phyloP scores from a whole-genome alignment of 2,329 filamentous ascomycete species.

The Byssoonygena ceratinophila region DNA sequence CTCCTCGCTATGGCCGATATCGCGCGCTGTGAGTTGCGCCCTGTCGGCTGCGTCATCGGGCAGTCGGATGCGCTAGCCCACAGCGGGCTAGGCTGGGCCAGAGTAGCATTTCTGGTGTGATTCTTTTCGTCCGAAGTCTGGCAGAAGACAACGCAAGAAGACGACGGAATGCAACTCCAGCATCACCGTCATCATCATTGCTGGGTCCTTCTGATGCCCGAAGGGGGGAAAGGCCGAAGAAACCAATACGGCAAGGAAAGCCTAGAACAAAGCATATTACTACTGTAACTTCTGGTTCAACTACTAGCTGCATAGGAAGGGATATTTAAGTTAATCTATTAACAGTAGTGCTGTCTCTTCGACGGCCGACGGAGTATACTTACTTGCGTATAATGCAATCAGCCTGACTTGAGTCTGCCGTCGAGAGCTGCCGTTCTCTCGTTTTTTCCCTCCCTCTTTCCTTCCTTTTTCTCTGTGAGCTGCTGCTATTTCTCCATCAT shows the following conservation, averaged over 20 bases:
- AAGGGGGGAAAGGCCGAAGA: neutral
- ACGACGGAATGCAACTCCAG: neutral
- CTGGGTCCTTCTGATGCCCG: neutral
- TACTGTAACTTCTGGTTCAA: neutral
- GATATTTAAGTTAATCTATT: no score
- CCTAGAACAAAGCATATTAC: neutral
- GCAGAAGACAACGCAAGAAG: neutral
- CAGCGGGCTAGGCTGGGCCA: neutral
- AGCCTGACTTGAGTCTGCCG: neutral
- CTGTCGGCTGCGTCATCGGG: neutral
- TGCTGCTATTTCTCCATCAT: neutral
- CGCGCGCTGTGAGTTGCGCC: neutral
- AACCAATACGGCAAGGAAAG: neutral
- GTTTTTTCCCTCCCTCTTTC: neutral
- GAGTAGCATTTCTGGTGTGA: neutral
- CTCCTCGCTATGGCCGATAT: no score
- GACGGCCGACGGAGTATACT: no score
- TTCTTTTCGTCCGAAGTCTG: neutral
- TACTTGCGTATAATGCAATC: no score
- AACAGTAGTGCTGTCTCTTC: no score
- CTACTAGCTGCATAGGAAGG: neutral
- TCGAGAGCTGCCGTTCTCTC: neutral
- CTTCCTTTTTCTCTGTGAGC: neutral
- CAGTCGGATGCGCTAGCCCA: neutral
- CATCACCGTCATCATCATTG: neutral